Evolutionary conservation across 306 rosid genomes (phyloP).

Genomic region (Dryas octopetala): DNA sequence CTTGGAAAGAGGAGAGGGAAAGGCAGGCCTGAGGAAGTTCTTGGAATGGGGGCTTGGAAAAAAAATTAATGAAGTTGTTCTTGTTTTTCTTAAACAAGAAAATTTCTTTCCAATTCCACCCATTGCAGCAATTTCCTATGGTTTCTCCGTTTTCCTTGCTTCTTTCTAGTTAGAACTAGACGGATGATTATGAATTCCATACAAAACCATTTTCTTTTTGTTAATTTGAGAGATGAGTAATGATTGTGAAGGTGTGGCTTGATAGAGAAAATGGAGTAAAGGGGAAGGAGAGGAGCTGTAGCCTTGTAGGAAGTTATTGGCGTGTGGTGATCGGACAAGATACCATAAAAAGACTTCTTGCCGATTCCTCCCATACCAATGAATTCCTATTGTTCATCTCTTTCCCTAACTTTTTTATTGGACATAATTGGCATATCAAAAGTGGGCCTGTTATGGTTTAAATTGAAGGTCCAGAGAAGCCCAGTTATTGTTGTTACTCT

Average conservation of each 20-base stretch:
- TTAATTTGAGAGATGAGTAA: no score
- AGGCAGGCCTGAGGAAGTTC: not conserved
- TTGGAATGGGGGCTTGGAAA: not conserved
- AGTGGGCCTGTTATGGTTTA: no score
- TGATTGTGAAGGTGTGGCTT: no score
- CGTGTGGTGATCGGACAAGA: no score
- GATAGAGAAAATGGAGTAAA: no score
- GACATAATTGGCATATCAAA: no score
- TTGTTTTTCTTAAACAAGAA: no score
- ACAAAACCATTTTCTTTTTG: no score
- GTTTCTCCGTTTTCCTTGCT: not conserved
- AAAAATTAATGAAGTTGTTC: not conserved
- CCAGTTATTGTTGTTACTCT: no score
- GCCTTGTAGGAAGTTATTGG: not conserved
- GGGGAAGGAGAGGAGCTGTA: not conserved
- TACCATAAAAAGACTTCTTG: no score
- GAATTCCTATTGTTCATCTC: constrained; percentile 14
- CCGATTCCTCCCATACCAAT: constrained; percentile 32
- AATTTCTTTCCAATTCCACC: not conserved
- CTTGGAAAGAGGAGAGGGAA: not conserved
- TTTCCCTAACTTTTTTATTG: not conserved
- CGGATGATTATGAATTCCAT: no score
- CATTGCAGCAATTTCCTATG: not conserved
- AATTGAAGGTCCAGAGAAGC: no score
- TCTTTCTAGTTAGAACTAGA: not conserved